phyloP scores from a whole-genome alignment of 2,329 filamentous ascomycete genomes.

The Hirsutella minnesotensis region DNA sequence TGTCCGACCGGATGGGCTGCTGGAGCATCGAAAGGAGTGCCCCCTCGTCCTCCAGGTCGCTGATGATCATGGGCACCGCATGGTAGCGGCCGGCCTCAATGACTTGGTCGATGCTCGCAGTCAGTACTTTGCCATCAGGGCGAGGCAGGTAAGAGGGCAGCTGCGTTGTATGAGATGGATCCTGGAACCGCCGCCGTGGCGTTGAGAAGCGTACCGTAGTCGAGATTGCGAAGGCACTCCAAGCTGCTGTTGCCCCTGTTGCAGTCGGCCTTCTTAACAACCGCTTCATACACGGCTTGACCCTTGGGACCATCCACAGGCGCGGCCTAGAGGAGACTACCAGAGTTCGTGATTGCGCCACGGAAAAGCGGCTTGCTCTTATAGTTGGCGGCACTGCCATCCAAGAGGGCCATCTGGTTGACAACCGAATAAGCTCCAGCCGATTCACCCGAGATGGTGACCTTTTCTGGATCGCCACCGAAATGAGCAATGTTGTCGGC shows the following conservation, averaged over 20 bases:
- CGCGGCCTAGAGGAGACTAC: constrained; percentile 48
- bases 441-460: constrained; percentile 69
- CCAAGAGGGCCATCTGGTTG: constrained; percentile 64
- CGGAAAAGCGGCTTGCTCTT: constrained; percentile 66
- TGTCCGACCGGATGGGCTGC: constrained; percentile 50
- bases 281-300: constrained; percentile 51
- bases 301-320: constrained; percentile 54
- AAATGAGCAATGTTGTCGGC: constrained; percentile 67
- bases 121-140: constrained; percentile 53
- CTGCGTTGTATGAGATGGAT: constrained; percentile 52
- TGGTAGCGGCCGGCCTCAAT: constrained; percentile 35
- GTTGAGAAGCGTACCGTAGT: constrained; percentile 48
- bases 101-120: constrained; percentile 50
- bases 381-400: constrained; percentile 61
- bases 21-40: constrained; percentile 64
- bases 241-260: constrained; percentile 42
- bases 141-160: constrained; percentile 66
- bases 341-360: constrained; percentile 67
- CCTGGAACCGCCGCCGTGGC: constrained; percentile 61
- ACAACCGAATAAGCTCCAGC: constrained; percentile 62
- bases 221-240: constrained; percentile 49
- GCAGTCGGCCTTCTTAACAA: constrained; percentile 53
- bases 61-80: constrained; percentile 43
- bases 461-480: constrained; percentile 64
- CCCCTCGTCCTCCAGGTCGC: constrained; percentile 71